Evolutionary conservation across 31 red algal genomes (phyloP).

Genomic region (Odonthalia washingtoniensis): DNA sequence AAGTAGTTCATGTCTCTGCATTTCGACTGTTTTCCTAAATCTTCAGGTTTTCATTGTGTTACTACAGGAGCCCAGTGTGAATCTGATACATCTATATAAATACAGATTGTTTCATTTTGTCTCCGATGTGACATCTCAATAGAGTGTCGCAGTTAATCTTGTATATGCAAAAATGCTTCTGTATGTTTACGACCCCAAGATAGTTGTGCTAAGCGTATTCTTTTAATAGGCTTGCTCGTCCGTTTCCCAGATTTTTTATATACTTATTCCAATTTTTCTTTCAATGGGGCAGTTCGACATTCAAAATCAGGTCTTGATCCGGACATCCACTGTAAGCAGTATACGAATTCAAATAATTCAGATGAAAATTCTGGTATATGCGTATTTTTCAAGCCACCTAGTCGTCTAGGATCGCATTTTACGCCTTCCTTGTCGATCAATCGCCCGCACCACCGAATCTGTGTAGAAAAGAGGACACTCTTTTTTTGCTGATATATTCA

Average conservation of each 20-base stretch:
- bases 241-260: too few relatives aligned
- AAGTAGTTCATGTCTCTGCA: conserved; percentile 41
- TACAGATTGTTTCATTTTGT: conserved; percentile 25
- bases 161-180: conserved; percentile 34
- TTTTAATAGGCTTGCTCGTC: conserved; percentile 25
- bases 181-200: conserved; percentile 23
- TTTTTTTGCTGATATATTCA: conserved; percentile 33
- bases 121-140: conserved; percentile 21
- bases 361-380: not conserved
- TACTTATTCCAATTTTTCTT: too few relatives aligned
- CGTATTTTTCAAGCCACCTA: not conserved
- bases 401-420: not conserved
- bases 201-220: not conserved
- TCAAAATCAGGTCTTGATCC: too few relatives aligned
- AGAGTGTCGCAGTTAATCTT: conserved; percentile 2
- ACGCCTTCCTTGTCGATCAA: conserved; percentile 6
- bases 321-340: too few relatives aligned
- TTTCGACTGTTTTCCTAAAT: conserved; percentile 7
- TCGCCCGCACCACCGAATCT: conserved; percentile 15
- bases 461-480: not conserved
- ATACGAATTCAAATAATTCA: conserved; percentile 29
- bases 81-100: conserved; percentile 47
- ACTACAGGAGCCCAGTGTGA: conserved; percentile 25
- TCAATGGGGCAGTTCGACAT: too few relatives aligned
- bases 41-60: conserved; percentile 23